Base-by-base conservation (phyloP, 306 rosid species). In the Acacia melanoxylon region DNA sequence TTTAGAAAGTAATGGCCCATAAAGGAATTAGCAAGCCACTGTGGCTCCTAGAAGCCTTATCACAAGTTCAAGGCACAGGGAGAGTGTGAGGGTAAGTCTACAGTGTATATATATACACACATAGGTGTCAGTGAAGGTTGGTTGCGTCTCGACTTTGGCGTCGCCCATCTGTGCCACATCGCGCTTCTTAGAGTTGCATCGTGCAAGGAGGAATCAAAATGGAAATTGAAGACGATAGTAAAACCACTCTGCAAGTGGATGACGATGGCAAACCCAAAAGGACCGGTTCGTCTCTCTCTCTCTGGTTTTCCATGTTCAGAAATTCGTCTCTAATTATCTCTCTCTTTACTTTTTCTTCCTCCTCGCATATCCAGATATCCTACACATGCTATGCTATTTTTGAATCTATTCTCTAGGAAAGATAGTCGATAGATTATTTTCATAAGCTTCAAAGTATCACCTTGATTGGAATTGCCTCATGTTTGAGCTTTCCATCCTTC, bases 191-290 rank as follows among this genome's bases (percentile, higher is more conserved):
- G 13, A 37, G 46, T 19, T 35, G 24, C 45, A 46, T 35, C 25
- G 19, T 35, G 20, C 33, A 4, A 13, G 17, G 44, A 11, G 14
- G 67, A 27, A 51, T 56, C 80, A 14, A 10, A 17, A 84, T 84
- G 83, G 78, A 62, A 24, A 14, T 0, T 25, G 41, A 72, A 15
- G 61, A 0, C 2, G 11, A 2, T n/a, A 1, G 33, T 13, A 70
- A 70, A 44, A 70, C 4, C 2, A 6, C 10, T 70, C 4, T 37
- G 29, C 35, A 62, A 14, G 20, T 52, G 0, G 87, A 85, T 12
- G 87, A 85, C 1, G 87, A 85, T 70, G 87, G 87, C 10, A 49
- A 58, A 65, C 59, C 41, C 76, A 77, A 31, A 77, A 80, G 87
- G 81, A 76, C 79, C 2, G 87, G 87, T 85, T 0, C 11, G 48